Percentiles rank a stretch among this genome's conserved stretches.
Conservation (phyloP, 2,329 filamentous ascomycete genomes). For the Chrysoporthe puriensis region DNA sequence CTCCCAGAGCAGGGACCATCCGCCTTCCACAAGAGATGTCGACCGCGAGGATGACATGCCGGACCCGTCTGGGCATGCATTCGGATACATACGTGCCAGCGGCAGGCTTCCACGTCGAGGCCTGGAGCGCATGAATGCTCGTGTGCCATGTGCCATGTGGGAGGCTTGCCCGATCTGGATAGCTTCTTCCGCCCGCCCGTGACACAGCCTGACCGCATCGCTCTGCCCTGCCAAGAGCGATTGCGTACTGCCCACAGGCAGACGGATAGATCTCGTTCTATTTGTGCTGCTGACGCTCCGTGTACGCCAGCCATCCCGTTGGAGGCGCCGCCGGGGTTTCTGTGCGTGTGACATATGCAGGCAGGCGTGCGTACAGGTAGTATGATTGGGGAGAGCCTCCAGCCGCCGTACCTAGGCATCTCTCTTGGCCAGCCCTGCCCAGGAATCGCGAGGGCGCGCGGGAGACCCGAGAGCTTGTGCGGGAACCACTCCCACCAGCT, state of each 20-base stretch:
- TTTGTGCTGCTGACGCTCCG: not conserved
- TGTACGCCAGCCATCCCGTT: not conserved
- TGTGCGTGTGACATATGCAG: not conserved
- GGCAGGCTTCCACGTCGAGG: slow-evolving; percentile 18
- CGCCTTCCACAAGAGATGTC: no score
- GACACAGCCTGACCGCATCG: not conserved
- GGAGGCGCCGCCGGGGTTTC: not conserved
- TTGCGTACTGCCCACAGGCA: slow-evolving; percentile 14
- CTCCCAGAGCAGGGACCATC: no score
- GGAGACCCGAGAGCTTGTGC: slow-evolving; percentile 6
- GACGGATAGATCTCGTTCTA: slow-evolving; percentile 1
- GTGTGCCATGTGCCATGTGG: not conserved
- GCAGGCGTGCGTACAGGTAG: not conserved
- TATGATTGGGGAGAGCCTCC: no score
- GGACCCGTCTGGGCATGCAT: slow-evolving; percentile 8
- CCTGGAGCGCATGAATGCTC: slow-evolving; percentile 9
- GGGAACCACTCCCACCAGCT: not conserved
- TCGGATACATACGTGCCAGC: slow-evolving; percentile 14
- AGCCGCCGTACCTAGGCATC: no score
- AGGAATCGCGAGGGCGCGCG: slow-evolving; percentile 8
- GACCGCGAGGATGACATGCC: not conserved
- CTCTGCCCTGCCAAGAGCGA: slow-evolving; percentile 8
- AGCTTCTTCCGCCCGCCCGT: slow-evolving; percentile 13
- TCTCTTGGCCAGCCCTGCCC: not conserved
- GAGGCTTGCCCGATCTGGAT: slow-evolving; percentile 24